phyloP scores from a whole-genome alignment of 2,329 filamentous ascomycete genomes.

The Sphaerulina populicola region DNA sequence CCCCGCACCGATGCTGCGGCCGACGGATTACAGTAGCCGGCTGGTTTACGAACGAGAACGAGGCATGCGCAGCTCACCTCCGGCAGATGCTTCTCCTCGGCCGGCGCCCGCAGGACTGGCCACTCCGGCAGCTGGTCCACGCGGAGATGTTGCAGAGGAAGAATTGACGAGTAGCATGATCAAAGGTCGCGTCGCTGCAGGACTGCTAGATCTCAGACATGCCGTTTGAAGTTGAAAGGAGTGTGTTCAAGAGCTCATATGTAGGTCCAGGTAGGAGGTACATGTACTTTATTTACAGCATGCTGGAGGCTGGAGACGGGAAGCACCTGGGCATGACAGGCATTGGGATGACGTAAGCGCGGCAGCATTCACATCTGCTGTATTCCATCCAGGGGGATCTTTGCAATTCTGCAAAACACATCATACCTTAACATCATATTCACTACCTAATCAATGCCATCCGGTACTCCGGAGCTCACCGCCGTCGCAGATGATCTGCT shows the following conservation, averaged over 20 bases:
- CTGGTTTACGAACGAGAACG: constrained; percentile 25
- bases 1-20: constrained; percentile 35
- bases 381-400: too few relatives aligned
- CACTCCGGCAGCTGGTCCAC: not conserved
- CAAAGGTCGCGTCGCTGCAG: constrained; percentile 46
- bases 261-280: too few relatives aligned
- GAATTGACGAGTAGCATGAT: constrained; percentile 42
- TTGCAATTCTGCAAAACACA: not conserved
- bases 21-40: constrained; percentile 35
- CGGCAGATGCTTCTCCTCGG: not conserved
- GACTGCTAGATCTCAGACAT: constrained; percentile 42
- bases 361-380: not conserved
- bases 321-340: not conserved
- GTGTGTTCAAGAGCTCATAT: too few relatives aligned
- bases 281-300: not conserved
- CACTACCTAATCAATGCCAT: not conserved
- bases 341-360: not conserved
- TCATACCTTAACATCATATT: not conserved
- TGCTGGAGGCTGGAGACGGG: too few relatives aligned
- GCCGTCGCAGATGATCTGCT: not conserved
- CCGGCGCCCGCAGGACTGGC: not conserved
- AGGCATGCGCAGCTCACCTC: constrained; percentile 14
- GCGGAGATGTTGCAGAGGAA: constrained; percentile 16
- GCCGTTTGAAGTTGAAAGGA: constrained; percentile 1
- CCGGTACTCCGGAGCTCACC: not conserved